Percentiles rank a stretch among this genome's conserved stretches.
Conservation (phyloP, 2,329 filamentous ascomycete species). For the Talaromyces sp. region DNA sequence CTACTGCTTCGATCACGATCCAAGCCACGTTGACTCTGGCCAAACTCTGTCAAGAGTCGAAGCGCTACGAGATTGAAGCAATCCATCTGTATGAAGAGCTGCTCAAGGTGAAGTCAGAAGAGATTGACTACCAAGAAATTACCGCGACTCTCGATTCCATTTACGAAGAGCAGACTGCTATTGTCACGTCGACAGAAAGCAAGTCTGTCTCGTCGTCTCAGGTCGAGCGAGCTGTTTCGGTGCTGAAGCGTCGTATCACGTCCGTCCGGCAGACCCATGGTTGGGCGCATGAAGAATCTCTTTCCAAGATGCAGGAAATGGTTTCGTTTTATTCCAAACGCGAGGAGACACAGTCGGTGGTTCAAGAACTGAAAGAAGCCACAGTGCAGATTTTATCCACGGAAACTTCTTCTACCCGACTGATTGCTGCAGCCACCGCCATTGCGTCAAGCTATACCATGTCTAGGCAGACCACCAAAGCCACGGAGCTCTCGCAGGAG, state of each 20-base stretch:
- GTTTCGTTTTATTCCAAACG: conserved; percentile 30
- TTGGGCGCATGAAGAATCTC: conserved; percentile 36
- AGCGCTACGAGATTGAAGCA: conserved; percentile 30
- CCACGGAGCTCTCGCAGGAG: conserved; percentile 29
- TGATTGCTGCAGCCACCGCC: conserved; percentile 29
- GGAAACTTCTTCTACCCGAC: conserved; percentile 24
- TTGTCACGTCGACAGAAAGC: conserved; percentile 16
- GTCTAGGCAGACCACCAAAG: conserved; percentile 27
- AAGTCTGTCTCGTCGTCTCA: conserved; percentile 24
- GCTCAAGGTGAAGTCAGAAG: conserved; percentile 24
- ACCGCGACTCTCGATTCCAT: conserved; percentile 29
- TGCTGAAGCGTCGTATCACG: conserved; percentile 26
- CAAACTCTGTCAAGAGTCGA: conserved; percentile 34
- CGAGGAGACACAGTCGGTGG: conserved; percentile 25
- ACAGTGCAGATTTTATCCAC: conserved; percentile 28
- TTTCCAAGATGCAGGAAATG: conserved; percentile 33
- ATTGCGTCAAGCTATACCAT: conserved; percentile 35
- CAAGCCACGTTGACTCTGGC: conserved; percentile 32
- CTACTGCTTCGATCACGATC: conserved; percentile 31
- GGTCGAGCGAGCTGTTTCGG: conserved; percentile 24
- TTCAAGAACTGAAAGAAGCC: conserved; percentile 29
- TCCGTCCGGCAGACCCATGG: conserved; percentile 28
- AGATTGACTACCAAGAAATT: conserved; percentile 31
- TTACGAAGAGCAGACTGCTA: conserved; percentile 32
- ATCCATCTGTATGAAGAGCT: conserved; percentile 34